Conservation (phyloP, 2,329 filamentous ascomycete genomes). For the Beauveria australis region DNA sequence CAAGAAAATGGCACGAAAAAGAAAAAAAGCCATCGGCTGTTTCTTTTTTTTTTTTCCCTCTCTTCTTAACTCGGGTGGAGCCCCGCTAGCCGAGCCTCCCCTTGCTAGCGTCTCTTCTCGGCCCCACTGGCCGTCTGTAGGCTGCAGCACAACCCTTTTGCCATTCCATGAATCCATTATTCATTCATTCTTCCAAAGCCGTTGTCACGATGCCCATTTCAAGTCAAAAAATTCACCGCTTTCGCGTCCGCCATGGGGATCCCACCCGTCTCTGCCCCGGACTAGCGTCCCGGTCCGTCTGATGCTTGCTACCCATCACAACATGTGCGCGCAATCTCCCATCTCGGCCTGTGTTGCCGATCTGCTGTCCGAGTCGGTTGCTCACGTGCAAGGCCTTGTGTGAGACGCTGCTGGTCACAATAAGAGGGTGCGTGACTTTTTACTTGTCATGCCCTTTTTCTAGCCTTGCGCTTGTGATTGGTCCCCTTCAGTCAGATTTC, state of each 20-base stretch:
- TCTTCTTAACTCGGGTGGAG: neutral
- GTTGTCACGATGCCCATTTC: no score
- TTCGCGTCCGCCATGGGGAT: no score
- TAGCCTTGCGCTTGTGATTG: no score
- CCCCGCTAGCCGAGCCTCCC: neutral
- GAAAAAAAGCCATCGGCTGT: neutral
- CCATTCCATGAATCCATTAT: no score
- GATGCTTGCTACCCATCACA: neutral
- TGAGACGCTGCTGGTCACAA: neutral
- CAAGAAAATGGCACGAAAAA: constrained; percentile 14
- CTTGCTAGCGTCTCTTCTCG: neutral
- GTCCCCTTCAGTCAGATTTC: no score
- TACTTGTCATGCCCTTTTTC: no score
- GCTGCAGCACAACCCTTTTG: neutral
- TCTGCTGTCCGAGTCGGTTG: neutral
- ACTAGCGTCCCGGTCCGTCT: constrained; percentile 7
- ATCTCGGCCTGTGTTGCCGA: neutral
- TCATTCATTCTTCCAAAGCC: no score
- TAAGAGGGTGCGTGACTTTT: no score
- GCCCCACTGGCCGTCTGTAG: neutral
- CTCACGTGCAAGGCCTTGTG: neutral
- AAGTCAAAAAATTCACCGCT: no score
- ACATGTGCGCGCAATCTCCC: neutral
- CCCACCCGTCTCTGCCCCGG: neutral
- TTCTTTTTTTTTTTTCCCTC: neutral